phyloP scores from a whole-genome alignment of 371 early-diverging fungal genomes.

The Mortierella sp. region DNA sequence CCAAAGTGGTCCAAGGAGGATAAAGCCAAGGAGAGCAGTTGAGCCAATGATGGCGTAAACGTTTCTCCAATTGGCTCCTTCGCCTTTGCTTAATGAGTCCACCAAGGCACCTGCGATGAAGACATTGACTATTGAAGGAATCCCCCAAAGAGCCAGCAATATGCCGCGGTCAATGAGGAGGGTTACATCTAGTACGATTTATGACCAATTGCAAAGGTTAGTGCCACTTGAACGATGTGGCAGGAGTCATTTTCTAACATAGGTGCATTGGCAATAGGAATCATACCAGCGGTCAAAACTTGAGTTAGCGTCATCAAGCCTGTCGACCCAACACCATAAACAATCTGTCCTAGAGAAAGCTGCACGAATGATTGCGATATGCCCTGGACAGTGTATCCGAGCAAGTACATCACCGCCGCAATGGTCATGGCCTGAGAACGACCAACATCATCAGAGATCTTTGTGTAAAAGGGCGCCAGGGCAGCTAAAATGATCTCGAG shows the following conservation, averaged over 20 bases:
- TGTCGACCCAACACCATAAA: conserved; percentile 58
- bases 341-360: conserved; percentile 58
- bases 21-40: conserved; percentile 35
- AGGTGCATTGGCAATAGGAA: too few relatives aligned
- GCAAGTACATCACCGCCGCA: conserved; percentile 46
- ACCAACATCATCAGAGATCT: conserved; percentile 59
- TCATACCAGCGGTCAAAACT: conserved; percentile 58
- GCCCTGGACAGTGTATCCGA: conserved; percentile 53
- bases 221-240: background rate
- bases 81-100: conserved; percentile 43
- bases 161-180: conserved; percentile 27
- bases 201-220: background rate
- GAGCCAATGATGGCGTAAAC: conserved; percentile 57
- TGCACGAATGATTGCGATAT: conserved; percentile 46
- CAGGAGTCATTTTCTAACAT: background rate
- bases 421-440: conserved; percentile 51
- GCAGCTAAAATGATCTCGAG: conserved; percentile 56
- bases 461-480: conserved; percentile 59
- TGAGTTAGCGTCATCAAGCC: conserved; percentile 53
- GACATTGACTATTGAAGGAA: conserved; percentile 17
- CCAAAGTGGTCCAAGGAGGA: conserved; percentile 42
- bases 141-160: conserved; percentile 26
- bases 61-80: conserved; percentile 52
- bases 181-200: conserved; percentile 15
- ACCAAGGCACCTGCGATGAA: conserved; percentile 11